phyloP scores from a whole-genome alignment of 768 basidiomycete genomes.

The Lactifluus pinguis region DNA sequence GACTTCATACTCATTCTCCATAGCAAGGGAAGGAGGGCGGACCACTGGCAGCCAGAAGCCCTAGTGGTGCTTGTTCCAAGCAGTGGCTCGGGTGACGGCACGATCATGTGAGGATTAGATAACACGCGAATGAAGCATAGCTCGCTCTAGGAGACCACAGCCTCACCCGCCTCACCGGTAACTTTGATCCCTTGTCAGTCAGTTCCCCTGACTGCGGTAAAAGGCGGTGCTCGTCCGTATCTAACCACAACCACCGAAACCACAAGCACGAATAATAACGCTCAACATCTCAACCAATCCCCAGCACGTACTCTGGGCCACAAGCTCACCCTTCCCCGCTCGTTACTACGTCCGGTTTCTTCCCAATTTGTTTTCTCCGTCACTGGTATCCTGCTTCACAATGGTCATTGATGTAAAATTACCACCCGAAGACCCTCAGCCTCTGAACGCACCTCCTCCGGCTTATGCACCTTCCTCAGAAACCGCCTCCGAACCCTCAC shows the following conservation, averaged over 20 bases:
- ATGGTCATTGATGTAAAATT: conserved; percentile 18
- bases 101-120: conserved; percentile 17
- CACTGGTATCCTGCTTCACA: neutral
- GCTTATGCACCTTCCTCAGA: conserved; percentile 7
- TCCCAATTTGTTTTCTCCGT: neutral
- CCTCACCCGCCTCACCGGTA: neutral
- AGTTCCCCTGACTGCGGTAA: neutral
- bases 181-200: too few species aligned
- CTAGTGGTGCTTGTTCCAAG: neutral
- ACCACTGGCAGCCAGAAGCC: neutral
- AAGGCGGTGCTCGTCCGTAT: neutral
- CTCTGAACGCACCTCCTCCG: conserved; percentile 4
- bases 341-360: neutral
- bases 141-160: too few species aligned
- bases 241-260: neutral
- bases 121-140: neutral
- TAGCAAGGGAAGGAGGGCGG: neutral
- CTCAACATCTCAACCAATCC: neutral
- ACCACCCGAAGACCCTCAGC: conserved; percentile 1
- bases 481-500: neutral
- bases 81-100: neutral
- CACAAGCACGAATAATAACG: neutral
- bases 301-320: neutral
- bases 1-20: conserved; percentile 19
- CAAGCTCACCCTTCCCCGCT: neutral